Conservation (phyloP, 495 filamentous ascomycete species). For the Penicillium longicatenatum region DNA sequence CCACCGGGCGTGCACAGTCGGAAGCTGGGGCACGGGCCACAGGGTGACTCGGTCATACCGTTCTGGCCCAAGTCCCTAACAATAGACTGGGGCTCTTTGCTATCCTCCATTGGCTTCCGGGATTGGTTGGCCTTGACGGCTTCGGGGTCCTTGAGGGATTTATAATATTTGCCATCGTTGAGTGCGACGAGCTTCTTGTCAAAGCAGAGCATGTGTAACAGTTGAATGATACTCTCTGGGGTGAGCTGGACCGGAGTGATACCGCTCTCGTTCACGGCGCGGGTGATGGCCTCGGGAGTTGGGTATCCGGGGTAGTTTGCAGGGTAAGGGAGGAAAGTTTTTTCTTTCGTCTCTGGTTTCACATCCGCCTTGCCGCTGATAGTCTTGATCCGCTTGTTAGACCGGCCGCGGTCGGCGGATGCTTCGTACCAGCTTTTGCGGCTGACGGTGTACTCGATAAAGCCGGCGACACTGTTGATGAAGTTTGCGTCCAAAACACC, state of each 20-base stretch:
- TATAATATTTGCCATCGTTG: slow-evolving; percentile 54
- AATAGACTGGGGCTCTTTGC: slow-evolving; percentile 23
- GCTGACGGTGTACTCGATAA: slow-evolving; percentile 73
- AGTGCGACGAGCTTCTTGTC: slow-evolving; percentile 68
- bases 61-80: slow-evolving; percentile 44
- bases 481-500: slow-evolving; percentile 84
- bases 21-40: slow-evolving; percentile 93
- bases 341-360: slow-evolving; percentile 35
- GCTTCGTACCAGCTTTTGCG: slow-evolving; percentile 65
- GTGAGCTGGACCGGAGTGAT: slow-evolving; percentile 66
- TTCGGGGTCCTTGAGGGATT: slow-evolving; percentile 42
- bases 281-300: slow-evolving; percentile 69
- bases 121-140: slow-evolving; percentile 44
- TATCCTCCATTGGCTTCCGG: slow-evolving; percentile 35
- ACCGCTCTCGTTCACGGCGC: slow-evolving; percentile 63
- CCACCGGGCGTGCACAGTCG: slow-evolving; percentile 85
- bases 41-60: slow-evolving; percentile 85
- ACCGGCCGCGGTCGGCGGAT: slow-evolving; percentile 28
- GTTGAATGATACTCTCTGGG: slow-evolving; percentile 72
- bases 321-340: slow-evolving; percentile 61
- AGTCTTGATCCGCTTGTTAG: slow-evolving; percentile 48
- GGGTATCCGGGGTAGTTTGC: slow-evolving; percentile 74
- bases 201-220: slow-evolving; percentile 82
- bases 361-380: slow-evolving; percentile 37
- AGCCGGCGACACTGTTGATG: slow-evolving; percentile 67